Conservation (phyloP, 495 filamentous ascomycete species). For the Penicillium pancosmium region DNA sequence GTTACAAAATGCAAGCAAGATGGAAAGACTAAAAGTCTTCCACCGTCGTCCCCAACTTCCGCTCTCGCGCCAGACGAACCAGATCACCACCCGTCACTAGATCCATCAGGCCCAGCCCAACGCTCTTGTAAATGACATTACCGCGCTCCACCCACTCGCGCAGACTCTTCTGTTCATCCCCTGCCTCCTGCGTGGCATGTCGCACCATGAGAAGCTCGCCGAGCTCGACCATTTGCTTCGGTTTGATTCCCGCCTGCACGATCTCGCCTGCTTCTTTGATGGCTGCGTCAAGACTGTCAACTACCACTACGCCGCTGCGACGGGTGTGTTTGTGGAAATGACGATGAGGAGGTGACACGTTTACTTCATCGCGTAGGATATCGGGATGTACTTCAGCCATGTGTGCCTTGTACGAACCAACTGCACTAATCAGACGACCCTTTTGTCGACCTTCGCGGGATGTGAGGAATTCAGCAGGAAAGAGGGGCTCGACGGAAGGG, state of each 20-base stretch:
- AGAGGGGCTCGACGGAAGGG: slow-evolving; percentile 61
- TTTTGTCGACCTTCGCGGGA: slow-evolving; percentile 70
- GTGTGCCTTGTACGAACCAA: slow-evolving; percentile 80
- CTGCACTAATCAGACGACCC: slow-evolving; percentile 74
- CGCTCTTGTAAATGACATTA: slow-evolving; percentile 66
- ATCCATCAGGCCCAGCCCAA: slow-evolving; percentile 53
- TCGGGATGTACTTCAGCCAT: slow-evolving; percentile 87
- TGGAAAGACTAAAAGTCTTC: slow-evolving; percentile 48
- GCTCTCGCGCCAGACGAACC: slow-evolving; percentile 70
- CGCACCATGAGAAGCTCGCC: slow-evolving; percentile 82
- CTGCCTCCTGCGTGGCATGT: slow-evolving; percentile 42
- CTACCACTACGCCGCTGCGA: slow-evolving; percentile 75
- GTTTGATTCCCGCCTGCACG: slow-evolving; percentile 71
- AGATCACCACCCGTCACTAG: slow-evolving; percentile 73
- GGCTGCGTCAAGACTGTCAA: slow-evolving; percentile 79
- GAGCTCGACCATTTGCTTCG: slow-evolving; percentile 79
- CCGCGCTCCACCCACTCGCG: slow-evolving; percentile 74
- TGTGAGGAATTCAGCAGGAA: slow-evolving; percentile 66
- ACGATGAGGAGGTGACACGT: slow-evolving; percentile 46
- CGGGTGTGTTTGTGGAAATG: slow-evolving; percentile 73
- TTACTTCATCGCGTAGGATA: slow-evolving; percentile 70
- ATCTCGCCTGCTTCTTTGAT: slow-evolving; percentile 89
- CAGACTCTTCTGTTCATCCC: slow-evolving; percentile 57
- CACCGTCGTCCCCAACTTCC: slow-evolving; percentile 71
- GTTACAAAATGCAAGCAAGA: slow-evolving; percentile 13